A percentile compares a stretch with the other conserved stretches of the same genome.
Conservation (phyloP, 2,329 filamentous ascomycete species). For the Ophiocordyceps unilateralis region DNA sequence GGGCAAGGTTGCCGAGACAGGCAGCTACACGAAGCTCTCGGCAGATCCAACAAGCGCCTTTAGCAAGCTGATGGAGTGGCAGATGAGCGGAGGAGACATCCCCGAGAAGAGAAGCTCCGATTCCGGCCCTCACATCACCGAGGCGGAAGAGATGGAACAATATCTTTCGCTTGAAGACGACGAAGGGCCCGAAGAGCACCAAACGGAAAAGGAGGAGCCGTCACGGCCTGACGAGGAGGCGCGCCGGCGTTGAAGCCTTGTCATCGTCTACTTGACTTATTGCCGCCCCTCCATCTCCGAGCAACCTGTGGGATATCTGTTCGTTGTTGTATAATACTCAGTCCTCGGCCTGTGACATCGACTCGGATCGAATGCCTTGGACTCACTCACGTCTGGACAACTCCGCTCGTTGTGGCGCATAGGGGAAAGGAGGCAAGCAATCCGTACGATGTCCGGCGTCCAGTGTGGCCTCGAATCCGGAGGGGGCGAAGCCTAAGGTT, state of each 20-base stretch:
- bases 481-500: not conserved
- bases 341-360: too few relatives aligned
- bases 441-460: not conserved
- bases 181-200: slow-evolving; percentile 13
- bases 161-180: slow-evolving; percentile 17
- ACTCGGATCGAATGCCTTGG: too few relatives aligned
- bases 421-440: not conserved
- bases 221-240: slow-evolving; percentile 1
- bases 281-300: too few relatives aligned
- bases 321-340: too few relatives aligned
- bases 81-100: slow-evolving; percentile 72
- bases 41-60: slow-evolving; percentile 66
- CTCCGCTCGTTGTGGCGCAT: not conserved
- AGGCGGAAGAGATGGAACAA: slow-evolving; percentile 34
- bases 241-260: not conserved
- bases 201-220: slow-evolving; percentile 2
- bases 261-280: too few relatives aligned
- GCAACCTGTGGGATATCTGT: too few relatives aligned
- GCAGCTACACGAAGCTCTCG: slow-evolving; percentile 64
- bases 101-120: slow-evolving; percentile 20
- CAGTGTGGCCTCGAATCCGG: not conserved
- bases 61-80: slow-evolving; percentile 95
- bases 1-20: slow-evolving; percentile 80
- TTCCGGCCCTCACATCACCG: slow-evolving; percentile 25
- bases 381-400: not conserved